Base-by-base conservation (phyloP, 2,329 filamentous ascomycete species). In the Magnaporthiopsis rhizophila region DNA sequence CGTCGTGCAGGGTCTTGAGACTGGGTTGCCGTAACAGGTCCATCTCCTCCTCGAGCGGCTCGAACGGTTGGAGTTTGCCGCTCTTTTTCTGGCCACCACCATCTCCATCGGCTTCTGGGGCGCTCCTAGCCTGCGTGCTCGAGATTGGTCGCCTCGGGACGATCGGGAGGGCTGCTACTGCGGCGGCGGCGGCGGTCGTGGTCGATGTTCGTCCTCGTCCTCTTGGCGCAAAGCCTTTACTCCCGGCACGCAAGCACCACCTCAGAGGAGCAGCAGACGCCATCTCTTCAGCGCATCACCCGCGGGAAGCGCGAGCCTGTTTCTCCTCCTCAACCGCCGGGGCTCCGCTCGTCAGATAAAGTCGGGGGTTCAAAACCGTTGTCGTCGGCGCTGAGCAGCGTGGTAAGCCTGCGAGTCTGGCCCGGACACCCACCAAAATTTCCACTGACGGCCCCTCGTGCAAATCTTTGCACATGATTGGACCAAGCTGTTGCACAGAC, bases 91-190 rank as follows among this genome's bases (percentile, higher is more conserved):
- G n/a, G 3, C 38, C 36, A 3, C 38, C 36, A 12, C 71, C 59
- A 21, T 65, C 66, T n/a, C 70, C 65, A 62, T 65, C 68, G 4
- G 66, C 66, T 9, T 53, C 21, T 21, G 45, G 21, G n/a, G 45
- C 45, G n/a, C 8, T 53, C 21, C 45, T 53, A 4, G 45, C 18
- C 21, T 7, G 6, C n/a, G 45, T 53, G n/a, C 1, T 53, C 21
- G 45, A 21, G 45, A 53, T 53, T 53, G 18, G 21, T 21, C 45
- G 45, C 45, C 45, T 53, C 21, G 45, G 21, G 45, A 8, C 18
- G 21, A 24, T 53, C 45, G 45, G 45, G 45, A 24, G 45, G 7
- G 18, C 21, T n/a, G 45, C 21, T 7, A 21, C 45, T 6, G 9
- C 45, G 30, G 45, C 30, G 11, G 61, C 26, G 26, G 38, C 36